Percentiles rank a stretch among this genome's conserved stretches.
Conservation (phyloP, 371 early-diverging fungal species). For the Mucor irregularis region DNA sequence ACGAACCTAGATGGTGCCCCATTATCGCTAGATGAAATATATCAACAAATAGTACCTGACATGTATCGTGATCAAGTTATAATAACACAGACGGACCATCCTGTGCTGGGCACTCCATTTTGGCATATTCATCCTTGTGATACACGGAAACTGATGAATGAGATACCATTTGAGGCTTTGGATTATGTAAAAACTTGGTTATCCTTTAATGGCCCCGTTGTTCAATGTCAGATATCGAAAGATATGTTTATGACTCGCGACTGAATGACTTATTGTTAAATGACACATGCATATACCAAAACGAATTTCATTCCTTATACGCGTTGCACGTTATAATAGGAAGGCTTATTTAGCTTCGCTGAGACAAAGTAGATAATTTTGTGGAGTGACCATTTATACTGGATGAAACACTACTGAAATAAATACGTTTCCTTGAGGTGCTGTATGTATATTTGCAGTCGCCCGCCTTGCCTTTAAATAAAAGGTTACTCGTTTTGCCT, state of each 20-base stretch:
- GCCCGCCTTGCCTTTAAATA: no score
- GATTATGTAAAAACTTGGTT: constrained; percentile 41
- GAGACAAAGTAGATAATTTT: no score
- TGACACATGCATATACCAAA: no score
- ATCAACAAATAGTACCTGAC: constrained; percentile 43
- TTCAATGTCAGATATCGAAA: constrained; percentile 17
- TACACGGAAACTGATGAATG: constrained; percentile 57
- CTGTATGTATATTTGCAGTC: no score
- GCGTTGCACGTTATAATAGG: no score
- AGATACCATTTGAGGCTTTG: background rate
- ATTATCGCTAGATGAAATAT: constrained; percentile 49
- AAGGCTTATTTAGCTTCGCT: no score
- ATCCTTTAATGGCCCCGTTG: constrained; percentile 35
- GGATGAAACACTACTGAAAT: no score
- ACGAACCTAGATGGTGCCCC: constrained; percentile 42
- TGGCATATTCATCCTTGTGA: constrained; percentile 78
- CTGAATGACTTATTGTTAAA: no score
- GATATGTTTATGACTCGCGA: background rate
- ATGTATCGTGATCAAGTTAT: constrained; percentile 18
- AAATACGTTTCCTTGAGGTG: no score
- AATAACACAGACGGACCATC: constrained; percentile 62
- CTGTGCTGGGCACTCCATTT: constrained; percentile 56
- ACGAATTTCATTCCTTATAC: background rate
- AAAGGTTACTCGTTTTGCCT: no score
- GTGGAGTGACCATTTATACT: no score